Base-by-base conservation (phyloP, 768 basidiomycete genomes). In the Auriscalpium orientale region DNA sequence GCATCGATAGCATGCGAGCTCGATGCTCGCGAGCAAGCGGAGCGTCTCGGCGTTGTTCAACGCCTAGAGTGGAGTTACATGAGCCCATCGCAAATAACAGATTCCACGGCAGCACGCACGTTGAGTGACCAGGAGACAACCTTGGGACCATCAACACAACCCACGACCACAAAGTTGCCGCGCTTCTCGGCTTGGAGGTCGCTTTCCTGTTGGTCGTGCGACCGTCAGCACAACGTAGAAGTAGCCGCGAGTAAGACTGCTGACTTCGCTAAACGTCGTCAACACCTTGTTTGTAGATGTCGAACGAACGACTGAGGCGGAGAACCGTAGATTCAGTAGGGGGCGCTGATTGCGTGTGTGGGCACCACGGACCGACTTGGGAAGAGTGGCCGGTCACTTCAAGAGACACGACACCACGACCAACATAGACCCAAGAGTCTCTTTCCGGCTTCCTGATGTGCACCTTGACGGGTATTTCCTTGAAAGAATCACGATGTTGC, bases 91-190 rank as follows among this genome's bases (percentile, higher is more conserved):
- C 13, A 49, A 28, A 45, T 46, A 40, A 15, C 47, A 37, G 37
- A 45, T 13, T 18, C 55, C 46, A 8, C 13, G 5, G n/a, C 22
- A 38, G 45, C 6, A 66, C 83, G 55, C 63, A 89, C 89, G 65
- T 91, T 91, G 57, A 91, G 67, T 34, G 90, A 91, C 89, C 89
- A 92, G 13, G 90, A 91, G 35, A 91, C 74, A 43, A 92, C 89
- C 44, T 79, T 81, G 43, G 76, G 67, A 20, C 82, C 83, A 56
- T 91, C 87, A 20, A 92, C 82, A 54, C 85, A 87, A 45, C 87
- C 85, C 53, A 92, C 80, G 28, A 92, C 88, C 20, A 92, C 84
- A 65, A 92, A 92, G 67, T 91, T 91, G 52, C 90, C 90, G 60
- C 90, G 80, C 70, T 88, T 89, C 71, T 92, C 90, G 16, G 89